Evolutionary conservation across 1,284 basidiomycete species (phyloP).

Genomic region (Ustilago trichophora): DNA sequence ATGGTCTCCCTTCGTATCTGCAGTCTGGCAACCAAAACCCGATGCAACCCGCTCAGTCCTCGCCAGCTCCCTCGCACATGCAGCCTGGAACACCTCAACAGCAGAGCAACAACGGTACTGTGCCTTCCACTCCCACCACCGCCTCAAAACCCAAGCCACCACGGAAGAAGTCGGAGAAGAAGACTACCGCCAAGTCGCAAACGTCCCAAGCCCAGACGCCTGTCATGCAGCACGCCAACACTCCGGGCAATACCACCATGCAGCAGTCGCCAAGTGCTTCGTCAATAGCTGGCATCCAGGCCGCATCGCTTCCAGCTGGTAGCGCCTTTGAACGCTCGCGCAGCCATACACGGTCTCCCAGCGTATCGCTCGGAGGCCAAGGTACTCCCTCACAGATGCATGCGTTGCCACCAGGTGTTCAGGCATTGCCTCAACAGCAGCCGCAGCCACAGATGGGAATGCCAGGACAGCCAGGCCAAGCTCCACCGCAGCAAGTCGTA

Average conservation of each 20-base stretch:
- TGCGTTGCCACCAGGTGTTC: constrained; percentile 24
- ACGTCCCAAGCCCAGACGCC: constrained; percentile 35
- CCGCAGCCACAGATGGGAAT: constrained; percentile 27
- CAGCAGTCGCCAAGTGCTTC: constrained; percentile 43
- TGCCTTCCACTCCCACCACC: constrained; percentile 27
- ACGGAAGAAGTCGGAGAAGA: constrained; percentile 47
- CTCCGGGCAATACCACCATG: constrained; percentile 24
- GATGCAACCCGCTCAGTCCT: constrained; percentile 26
- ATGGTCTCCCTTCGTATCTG: constrained; percentile 44
- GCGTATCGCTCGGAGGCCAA: constrained; percentile 37
- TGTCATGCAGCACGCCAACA: constrained; percentile 34
- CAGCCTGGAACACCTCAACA: constrained; percentile 38
- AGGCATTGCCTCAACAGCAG: constrained; percentile 29
- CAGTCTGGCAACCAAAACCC: constrained; percentile 27
- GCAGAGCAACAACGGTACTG: constrained; percentile 26
- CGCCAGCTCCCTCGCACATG: constrained; percentile 29
- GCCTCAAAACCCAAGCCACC: constrained; percentile 37
- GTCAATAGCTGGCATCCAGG: constrained; percentile 38
- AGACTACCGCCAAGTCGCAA: constrained; percentile 30
- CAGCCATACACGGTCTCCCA: constrained; percentile 52
- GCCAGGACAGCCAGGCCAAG: constrained; percentile 16
- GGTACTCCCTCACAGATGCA: constrained; percentile 46
- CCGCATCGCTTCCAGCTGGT: constrained; percentile 25
- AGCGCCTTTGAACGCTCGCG: constrained; percentile 46
- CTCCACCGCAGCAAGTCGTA: constrained; percentile 36